Percentiles rank a stretch among this genome's conserved stretches.
Conservation (phyloP, 495 filamentous ascomycete species). For the Penicillium flavigenum region DNA sequence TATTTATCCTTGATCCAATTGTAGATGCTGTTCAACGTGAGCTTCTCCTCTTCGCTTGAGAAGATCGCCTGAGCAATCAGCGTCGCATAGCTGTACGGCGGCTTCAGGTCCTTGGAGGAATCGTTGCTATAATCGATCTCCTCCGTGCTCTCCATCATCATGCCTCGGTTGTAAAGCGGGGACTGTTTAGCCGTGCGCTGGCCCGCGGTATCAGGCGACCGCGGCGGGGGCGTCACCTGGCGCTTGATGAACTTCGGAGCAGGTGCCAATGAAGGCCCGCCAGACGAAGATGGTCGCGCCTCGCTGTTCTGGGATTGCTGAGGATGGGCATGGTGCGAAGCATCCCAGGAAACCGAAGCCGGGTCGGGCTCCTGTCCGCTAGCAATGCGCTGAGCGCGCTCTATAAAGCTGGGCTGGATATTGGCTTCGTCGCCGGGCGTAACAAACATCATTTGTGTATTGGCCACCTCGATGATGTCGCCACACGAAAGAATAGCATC, state of each 20-base stretch:
- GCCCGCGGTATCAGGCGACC: constrained; percentile 44
- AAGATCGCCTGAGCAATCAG: constrained; percentile 96
- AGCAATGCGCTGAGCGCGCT: constrained; percentile 48
- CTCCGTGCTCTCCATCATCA: constrained; percentile 72
- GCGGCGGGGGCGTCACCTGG: constrained; percentile 64
- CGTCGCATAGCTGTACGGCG: constrained; percentile 93
- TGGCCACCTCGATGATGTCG: constrained; percentile 84
- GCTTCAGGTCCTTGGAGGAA: constrained; percentile 82
- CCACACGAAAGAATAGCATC: constrained; percentile 71
- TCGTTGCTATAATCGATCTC: constrained; percentile 85
- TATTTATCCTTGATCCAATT: constrained; percentile 85
- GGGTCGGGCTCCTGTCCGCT: constrained; percentile 44
- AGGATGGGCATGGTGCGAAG: constrained; percentile 42
- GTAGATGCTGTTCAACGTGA: constrained; percentile 88
- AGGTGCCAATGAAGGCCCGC: constrained; percentile 62
- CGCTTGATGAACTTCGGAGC: constrained; percentile 68
- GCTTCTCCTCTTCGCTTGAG: constrained; percentile 75
- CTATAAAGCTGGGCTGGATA: constrained; percentile 57
- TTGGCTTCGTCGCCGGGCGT: constrained; percentile 63
- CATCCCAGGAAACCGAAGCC: constrained; percentile 33
- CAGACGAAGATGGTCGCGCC: constrained; percentile 29
- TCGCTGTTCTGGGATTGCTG: constrained; percentile 33
- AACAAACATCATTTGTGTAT: constrained; percentile 97
- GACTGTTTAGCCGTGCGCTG: constrained; percentile 56
- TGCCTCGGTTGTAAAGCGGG: constrained; percentile 60